These are phyloP conservation scores for Claviceps spartinae DNA, from an alignment of 2,329 filamentous ascomycete species.

Conservation along the genomic window DNA sequence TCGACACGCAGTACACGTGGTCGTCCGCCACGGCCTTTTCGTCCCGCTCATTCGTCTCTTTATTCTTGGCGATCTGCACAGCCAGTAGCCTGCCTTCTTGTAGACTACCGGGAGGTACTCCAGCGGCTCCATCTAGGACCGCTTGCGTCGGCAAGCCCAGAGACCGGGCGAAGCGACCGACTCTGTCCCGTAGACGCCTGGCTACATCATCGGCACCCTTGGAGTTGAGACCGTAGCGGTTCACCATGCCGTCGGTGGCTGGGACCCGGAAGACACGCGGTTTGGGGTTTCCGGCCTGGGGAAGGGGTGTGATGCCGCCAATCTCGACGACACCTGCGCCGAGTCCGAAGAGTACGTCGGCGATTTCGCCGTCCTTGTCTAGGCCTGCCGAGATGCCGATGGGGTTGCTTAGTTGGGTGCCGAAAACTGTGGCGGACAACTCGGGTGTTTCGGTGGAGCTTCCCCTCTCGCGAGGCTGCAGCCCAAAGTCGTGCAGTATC, in stretches of 20 bases:
- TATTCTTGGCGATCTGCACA: constrained; percentile 96
- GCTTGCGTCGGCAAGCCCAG: constrained; percentile 57
- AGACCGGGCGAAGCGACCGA: constrained; percentile 61
- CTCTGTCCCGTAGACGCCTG: constrained; percentile 59
- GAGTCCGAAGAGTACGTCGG: constrained; percentile 69
- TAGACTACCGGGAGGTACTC: constrained; percentile 73
- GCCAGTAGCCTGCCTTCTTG: constrained; percentile 62
- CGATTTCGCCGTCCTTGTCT: constrained; percentile 86
- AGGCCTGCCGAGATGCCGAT: constrained; percentile 91
- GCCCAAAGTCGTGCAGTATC: constrained; percentile 54
- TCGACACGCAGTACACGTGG: constrained; percentile 81
- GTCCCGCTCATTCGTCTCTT: constrained; percentile 73
- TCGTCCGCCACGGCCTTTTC: constrained; percentile 66
- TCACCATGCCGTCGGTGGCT: constrained; percentile 76
- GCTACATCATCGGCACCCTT: constrained; percentile 81
- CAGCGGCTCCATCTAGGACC: constrained; percentile 64
- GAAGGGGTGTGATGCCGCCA: constrained; percentile 75
- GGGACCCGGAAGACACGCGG: constrained; percentile 82
- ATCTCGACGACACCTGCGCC: constrained; percentile 84
- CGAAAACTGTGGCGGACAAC: constrained; percentile 49
- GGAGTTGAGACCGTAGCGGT: constrained; percentile 91
- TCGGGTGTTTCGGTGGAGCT: constrained; percentile 18
- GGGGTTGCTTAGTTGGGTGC: constrained; percentile 64
- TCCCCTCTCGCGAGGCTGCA: constrained; percentile 73
- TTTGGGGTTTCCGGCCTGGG: constrained; percentile 76